Evolutionary conservation across 441 rosid genomes (phyloP).

Genomic region (Theobroma grandiflorum): DNA sequence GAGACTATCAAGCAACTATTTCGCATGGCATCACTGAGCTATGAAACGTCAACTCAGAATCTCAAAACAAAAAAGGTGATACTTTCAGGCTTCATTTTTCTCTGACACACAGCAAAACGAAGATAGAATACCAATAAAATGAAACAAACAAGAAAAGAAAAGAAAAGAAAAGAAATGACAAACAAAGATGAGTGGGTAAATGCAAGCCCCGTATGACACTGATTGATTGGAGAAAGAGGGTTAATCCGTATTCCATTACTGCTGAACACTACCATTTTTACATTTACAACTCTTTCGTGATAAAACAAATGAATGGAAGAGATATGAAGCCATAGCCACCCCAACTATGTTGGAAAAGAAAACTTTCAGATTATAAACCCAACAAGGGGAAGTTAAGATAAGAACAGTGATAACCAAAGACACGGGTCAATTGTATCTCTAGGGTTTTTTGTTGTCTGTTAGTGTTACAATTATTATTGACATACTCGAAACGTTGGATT

Average conservation of each 20-base stretch:
- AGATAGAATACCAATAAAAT: slow-evolving; percentile 28
- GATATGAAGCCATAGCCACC: slow-evolving; percentile 22
- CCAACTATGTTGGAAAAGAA: slow-evolving; percentile 21
- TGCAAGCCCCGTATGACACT: slow-evolving; percentile 23
- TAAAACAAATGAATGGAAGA: slow-evolving; percentile 20
- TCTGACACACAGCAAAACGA: slow-evolving; percentile 31
- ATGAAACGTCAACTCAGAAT: slow-evolving; percentile 75
- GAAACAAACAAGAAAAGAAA: slow-evolving; percentile 26
- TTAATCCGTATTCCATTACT: neutral
- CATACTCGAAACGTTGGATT: slow-evolving; percentile 29
- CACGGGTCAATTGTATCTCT: slow-evolving; percentile 42
- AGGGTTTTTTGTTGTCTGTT: slow-evolving; percentile 55
- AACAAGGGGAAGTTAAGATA: slow-evolving; percentile 19
- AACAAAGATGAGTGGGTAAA: slow-evolving; percentile 27
- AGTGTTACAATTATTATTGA: slow-evolving; percentile 22
- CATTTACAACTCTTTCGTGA: neutral
- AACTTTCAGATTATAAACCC: slow-evolving; percentile 22
- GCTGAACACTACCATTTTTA: neutral
- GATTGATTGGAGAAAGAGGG: slow-evolving; percentile 26
- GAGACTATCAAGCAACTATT: slow-evolving; percentile 46
- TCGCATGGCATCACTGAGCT: slow-evolving; percentile 48
- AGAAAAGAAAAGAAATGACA: slow-evolving; percentile 25
- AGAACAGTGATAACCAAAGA: slow-evolving; percentile 27
- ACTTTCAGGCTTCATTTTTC: slow-evolving; percentile 46
- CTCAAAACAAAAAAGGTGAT: slow-evolving; percentile 46